Evolutionary conservation across 2,329 filamentous ascomycete genomes (phyloP).

Genomic region (Penicillium sp.): DNA sequence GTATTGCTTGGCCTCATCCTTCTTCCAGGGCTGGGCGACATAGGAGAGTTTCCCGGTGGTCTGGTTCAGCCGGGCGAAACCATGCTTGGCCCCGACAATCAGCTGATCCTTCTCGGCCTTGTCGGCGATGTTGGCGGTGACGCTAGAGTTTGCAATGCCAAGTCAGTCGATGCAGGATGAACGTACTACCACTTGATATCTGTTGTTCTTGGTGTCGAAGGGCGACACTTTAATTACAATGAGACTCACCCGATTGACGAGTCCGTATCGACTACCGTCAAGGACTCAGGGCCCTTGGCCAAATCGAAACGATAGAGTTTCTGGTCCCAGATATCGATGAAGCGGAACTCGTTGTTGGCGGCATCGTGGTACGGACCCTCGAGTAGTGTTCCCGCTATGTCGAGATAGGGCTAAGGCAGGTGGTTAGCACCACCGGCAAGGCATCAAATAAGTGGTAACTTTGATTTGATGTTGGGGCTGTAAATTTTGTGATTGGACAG

Average conservation of each 20-base stretch:
- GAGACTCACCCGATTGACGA: constrained; percentile 54
- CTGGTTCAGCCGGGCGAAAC: constrained; percentile 76
- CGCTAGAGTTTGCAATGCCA: constrained; percentile 42
- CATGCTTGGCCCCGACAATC: constrained; percentile 77
- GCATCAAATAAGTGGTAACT: background rate
- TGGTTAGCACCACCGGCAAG: background rate
- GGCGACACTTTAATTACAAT: background rate
- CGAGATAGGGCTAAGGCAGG: constrained; percentile 40
- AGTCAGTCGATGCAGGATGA: constrained; percentile 27
- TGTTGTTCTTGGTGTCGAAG: background rate
- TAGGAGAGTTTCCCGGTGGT: constrained; percentile 58
- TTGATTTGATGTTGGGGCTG: background rate
- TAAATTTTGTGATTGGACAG: constrained; percentile 15
- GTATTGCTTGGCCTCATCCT: constrained; percentile 21
- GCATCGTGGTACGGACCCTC: constrained; percentile 46
- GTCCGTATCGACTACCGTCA: constrained; percentile 59
- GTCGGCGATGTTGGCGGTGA: constrained; percentile 76
- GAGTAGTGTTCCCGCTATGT: constrained; percentile 42
- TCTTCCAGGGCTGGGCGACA: constrained; percentile 59
- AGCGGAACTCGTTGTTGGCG: constrained; percentile 45
- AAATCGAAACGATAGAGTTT: constrained; percentile 73
- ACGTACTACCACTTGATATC: background rate
- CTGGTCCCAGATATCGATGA: constrained; percentile 73
- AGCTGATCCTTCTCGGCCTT: constrained; percentile 60
- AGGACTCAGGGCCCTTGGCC: constrained; percentile 60